Evolutionary conservation across 768 basidiomycete species (phyloP), one percentile per base, ranked within the genome.

Genomic region (Lentinula edodes): DNA sequence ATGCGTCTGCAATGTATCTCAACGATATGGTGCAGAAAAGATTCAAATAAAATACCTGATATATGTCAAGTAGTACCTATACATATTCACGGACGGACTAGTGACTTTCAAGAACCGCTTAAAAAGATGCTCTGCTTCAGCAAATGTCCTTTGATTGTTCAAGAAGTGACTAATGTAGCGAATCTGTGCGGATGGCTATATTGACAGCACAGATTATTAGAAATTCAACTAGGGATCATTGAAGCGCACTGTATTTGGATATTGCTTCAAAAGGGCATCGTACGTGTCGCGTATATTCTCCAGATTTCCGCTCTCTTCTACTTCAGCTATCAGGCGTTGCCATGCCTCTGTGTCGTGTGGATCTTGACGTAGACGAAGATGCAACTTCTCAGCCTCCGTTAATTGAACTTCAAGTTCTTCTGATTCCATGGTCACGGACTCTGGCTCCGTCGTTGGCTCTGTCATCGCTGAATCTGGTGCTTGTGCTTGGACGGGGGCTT

Each of bases 51-150:
- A 32, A 41, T 75, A 90, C 82, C 96, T 85, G 69, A 99, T 93
- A 73, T 97, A 98, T 50, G 87, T 88, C 64, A 99, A 78, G 74
- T 99, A 99, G 69, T 91, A 93, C 70, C 86, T 90, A 91, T 93
- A 96, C 2, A 98, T 79, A 63, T 93, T 90, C 64, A 95, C 93
- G 58, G 88, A 89, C 6, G 94, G 91, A 0, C 93, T 94, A 16
- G 85, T 83, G 28, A 43, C 56, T 69, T 85, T 86, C 61, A 98
- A 75, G 70, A 93, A 98, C 58, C 86, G 83, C 68, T 88, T 90
- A 79, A 98, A 98, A n/a, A 98, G 75, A 8, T 83, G 82, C 75
- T 96, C 93, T 18, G 92, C 95, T 67, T 86, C 84, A 61, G 81
- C 79, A 73, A 90, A 91, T 23, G 86, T 81, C 20, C 82, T 74